Evolutionary conservation across 257 asterid genomes (phyloP).

Genomic region (Thymus mandschuricus): DNA sequence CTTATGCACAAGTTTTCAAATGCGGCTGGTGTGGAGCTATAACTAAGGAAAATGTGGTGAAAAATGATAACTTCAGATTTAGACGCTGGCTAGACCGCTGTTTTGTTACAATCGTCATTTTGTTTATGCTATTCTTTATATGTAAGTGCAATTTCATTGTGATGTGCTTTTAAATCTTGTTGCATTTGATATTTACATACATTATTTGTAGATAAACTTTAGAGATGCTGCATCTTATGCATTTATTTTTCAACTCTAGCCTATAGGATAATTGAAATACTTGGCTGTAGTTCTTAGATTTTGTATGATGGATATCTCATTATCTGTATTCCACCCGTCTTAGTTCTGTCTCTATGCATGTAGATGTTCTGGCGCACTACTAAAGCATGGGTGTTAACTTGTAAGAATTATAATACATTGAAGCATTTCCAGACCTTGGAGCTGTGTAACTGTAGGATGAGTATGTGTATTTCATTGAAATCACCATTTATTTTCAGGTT

Average conservation of each 20-base stretch:
- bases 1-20: conserved; percentile 66
- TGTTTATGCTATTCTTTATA: conserved; percentile 74
- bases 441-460: neutral
- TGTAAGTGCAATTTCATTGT: conserved; percentile 52
- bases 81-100: conserved; percentile 81
- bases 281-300: conserved; percentile 6
- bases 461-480: neutral
- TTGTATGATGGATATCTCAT: neutral
- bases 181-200: neutral
- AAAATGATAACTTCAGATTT: conserved; percentile 52
- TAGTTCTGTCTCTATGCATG: conserved; percentile 1
- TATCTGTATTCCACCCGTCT: conserved; percentile 10
- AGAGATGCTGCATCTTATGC: conserved; percentile 14
- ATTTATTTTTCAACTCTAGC: conserved; percentile 15
- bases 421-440: conserved; percentile 5
- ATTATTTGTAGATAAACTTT: conserved; percentile 12
- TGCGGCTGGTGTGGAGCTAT: conserved; percentile 99
- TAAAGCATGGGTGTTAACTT: conserved; percentile 23
- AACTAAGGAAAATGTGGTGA: conserved; percentile 56
- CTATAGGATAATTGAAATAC: conserved; percentile 6
- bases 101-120: conserved; percentile 59
- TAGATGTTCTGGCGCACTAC: conserved; percentile 9
- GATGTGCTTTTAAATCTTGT: neutral
- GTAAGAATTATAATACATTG: neutral
- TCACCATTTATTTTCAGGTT: neutral